Base-by-base conservation (phyloP, 2,329 filamentous ascomycete species). In the Penicillium digitatum region DNA sequence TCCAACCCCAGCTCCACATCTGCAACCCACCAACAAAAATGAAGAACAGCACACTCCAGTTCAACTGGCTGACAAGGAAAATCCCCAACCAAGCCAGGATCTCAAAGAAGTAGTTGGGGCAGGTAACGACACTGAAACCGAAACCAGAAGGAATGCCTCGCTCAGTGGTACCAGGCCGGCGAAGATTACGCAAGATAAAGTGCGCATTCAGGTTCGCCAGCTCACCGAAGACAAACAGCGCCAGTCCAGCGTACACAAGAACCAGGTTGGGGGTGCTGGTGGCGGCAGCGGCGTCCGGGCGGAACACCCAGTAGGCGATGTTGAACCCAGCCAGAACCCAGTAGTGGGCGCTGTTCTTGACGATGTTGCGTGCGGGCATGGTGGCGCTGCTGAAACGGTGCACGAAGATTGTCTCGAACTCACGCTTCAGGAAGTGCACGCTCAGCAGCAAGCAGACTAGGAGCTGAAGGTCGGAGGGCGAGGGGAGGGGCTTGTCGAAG, bases 71-170 rank as follows among this genome's bases (percentile, higher is more conserved):
- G 51, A 93, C 82, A 40, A 95, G 71, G 63, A 88, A 87, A 52
- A 97, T 81, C 26, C 91, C 92, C 29, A 89, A 65, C 94, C 94
- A 99, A 0, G 92, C 85, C 35, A 95, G 73, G 7, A 89, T 81
- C 72, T 99, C 94, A 65, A 95, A 97, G 79, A 95, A 84, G 79
- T 99, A 99, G 78, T 99, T 99, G 39, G 94, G 94, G 78, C 92
- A 95, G 12, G 94, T 99, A 49, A 99, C 93, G 34, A 89, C 76
- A 61, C 79, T 80, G 74, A 96, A 97, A 29, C 92, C 90, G 55
- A 93, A 84, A 26, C 94, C 94, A 54, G 79, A 79, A 1, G 94
- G 94, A 60, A 99, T 95, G 65, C 90, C 91, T 56, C 93, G 84
- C 72, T 95, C 90, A 1, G 88, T 93, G 62, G 87, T 88, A 53